Base-by-base conservation (phyloP, 192 early-diverging fungal genomes). In the Kappamyces sp. region DNA sequence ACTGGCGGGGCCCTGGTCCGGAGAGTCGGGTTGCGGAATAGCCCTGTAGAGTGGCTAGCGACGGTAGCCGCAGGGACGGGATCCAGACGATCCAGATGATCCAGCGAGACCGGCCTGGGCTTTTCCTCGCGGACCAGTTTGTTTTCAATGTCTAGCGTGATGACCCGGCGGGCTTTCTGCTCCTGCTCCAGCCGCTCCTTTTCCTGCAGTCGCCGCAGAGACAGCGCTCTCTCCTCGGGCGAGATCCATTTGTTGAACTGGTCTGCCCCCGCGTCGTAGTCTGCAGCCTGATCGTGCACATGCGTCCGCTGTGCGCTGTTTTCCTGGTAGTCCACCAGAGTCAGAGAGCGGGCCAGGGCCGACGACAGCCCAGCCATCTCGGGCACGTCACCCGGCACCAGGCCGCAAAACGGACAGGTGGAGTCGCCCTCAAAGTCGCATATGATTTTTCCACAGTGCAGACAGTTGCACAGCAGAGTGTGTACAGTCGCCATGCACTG, bases 151-250 rank as follows among this genome's bases (percentile, higher is more conserved):
- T 79, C 74, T 2, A 79, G 43, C 4, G 74, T 58, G 37, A 79
- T 73, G 39, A 77, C 71, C 7, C 77, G 46, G 15, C 68, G 42
- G 34, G 60, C 58, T 41, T 66, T 69, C 22, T 64, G 66, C 39
- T 76, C 71, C 47, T 77, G 74, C 29, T 77, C 71, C 29, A 41
- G 12, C 47, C 45, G 32, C 33, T 60, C 54, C 22, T 66, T 47
- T 45, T 79, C 74, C 35, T 71, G 66, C 15, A 50, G 43, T 41
- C 67, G 67, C 45, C 61, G 62, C 33, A 69, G 14, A 1, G 77
- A 73, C n/a, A 68, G 36, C 8, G 68, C 74, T 1, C 77, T 57
- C 49, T 79, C 71, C 53, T 79, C 77, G 3, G 61, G 46, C 33
- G 63, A 68, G 11, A 77, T 51, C 77, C 77, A 79, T 45, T 70